Evolutionary conservation across 2,329 filamentous ascomycete species (phyloP).

Genomic region (Colletotrichum sp.): DNA sequence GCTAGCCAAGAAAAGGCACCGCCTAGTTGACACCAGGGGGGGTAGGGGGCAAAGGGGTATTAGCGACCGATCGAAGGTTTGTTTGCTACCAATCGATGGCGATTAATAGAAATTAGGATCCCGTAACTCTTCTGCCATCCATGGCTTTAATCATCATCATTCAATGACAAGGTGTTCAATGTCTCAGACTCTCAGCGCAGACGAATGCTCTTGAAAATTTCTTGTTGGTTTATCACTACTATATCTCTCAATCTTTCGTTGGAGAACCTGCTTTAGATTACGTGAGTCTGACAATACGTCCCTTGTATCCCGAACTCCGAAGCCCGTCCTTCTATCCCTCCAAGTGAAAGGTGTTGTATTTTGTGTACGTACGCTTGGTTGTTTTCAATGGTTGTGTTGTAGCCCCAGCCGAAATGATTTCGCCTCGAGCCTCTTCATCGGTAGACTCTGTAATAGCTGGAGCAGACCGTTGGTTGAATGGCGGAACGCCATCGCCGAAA

Average conservation of each 20-base stretch:
- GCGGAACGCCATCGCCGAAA: slow-evolving; percentile 30
- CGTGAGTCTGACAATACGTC: background rate
- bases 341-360: slow-evolving; percentile 1
- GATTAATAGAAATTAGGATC: fast-evolving
- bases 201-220: background rate
- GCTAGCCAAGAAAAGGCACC: background rate
- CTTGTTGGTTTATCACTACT: background rate
- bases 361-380: background rate
- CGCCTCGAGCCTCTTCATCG: background rate
- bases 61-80: background rate
- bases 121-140: background rate
- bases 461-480: background rate
- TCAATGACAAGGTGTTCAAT: background rate
- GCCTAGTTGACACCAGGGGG: background rate
- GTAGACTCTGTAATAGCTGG: background rate
- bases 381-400: background rate
- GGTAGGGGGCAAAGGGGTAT: background rate
- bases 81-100: background rate
- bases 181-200: background rate
- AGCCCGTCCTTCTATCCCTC: background rate
- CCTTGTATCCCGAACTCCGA: background rate
- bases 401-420: background rate
- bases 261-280: background rate
- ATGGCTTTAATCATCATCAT: background rate
- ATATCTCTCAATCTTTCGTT: background rate